phyloP scores from a whole-genome alignment of 345 rosid species.

The Lumnitzera racemosa region DNA sequence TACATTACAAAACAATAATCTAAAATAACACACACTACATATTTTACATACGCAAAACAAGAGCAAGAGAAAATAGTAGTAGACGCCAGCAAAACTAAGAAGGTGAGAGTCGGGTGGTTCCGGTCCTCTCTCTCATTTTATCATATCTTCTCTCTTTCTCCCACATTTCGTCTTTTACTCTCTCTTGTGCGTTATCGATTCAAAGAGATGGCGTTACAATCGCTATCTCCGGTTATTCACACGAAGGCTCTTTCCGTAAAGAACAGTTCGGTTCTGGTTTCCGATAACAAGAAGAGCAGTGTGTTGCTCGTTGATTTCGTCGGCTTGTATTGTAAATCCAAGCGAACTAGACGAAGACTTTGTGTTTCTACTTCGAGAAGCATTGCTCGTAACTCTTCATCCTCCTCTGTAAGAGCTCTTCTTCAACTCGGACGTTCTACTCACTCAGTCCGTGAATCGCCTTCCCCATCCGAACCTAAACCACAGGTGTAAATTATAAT shows the following conservation, averaged over 20 bases:
- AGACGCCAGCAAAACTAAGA: conserved; percentile 7
- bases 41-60: not conserved
- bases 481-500: conserved; percentile 34
- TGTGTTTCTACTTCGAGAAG: conserved; percentile 22
- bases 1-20: no score
- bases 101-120: conserved; percentile 46
- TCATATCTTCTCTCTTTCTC: conserved; percentile 22
- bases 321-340: conserved; percentile 46
- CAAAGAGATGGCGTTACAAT: conserved; percentile 37
- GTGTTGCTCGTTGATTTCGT: conserved; percentile 63
- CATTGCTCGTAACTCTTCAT: conserved; percentile 20
- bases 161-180: conserved; percentile 14
- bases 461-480: conserved; percentile 24
- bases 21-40: no score
- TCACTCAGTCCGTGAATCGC: conserved; percentile 6
- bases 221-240: conserved; percentile 44
- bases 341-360: conserved; percentile 36
- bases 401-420: conserved; percentile 29
- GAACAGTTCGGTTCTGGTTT: conserved; percentile 35
- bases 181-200: not conserved
- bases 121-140: conserved; percentile 21
- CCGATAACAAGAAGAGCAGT: conserved; percentile 15
- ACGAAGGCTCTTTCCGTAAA: conserved; percentile 9
- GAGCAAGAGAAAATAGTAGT: conserved; percentile 3
- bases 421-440: conserved; percentile 31